These are phyloP conservation scores for Glutinoglossum americanum DNA, from an alignment of 495 filamentous ascomycete genomes.

Conservation along the genomic window DNA sequence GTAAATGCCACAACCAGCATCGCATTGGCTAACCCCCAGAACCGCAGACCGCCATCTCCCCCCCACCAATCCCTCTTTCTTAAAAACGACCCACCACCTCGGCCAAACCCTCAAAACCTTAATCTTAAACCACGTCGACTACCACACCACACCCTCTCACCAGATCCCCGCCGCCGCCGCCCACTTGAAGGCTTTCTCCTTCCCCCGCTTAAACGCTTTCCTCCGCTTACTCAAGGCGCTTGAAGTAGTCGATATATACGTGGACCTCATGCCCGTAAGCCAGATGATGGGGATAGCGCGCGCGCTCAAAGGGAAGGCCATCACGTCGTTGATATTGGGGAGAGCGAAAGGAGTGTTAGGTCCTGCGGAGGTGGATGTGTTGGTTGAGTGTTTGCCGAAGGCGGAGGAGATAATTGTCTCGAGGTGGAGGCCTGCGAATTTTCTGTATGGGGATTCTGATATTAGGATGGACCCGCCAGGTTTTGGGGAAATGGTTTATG, in stretches of 20 bases:
- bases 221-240: not conserved
- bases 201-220: not conserved
- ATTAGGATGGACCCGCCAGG: not conserved
- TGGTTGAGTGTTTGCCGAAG: not conserved
- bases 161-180: not conserved
- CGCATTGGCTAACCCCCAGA: not conserved
- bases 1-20: no score
- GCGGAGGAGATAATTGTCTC: not conserved
- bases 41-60: not conserved
- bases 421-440: not conserved
- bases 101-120: not conserved
- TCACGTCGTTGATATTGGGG: not conserved
- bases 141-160: not conserved
- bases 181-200: not conserved
- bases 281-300: not conserved
- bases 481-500: not conserved
- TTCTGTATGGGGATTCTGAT: not conserved
- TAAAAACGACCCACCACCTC: not conserved
- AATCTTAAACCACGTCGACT: not conserved
- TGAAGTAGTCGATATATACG: not conserved
- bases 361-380: not conserved
- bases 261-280: not conserved
- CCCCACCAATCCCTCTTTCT: not conserved
- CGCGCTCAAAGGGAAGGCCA: not conserved
- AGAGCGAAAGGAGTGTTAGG: not conserved